Evolutionary conservation across 1,139 yeast species (phyloP).

Genomic region (Protomyces inundatus): DNA sequence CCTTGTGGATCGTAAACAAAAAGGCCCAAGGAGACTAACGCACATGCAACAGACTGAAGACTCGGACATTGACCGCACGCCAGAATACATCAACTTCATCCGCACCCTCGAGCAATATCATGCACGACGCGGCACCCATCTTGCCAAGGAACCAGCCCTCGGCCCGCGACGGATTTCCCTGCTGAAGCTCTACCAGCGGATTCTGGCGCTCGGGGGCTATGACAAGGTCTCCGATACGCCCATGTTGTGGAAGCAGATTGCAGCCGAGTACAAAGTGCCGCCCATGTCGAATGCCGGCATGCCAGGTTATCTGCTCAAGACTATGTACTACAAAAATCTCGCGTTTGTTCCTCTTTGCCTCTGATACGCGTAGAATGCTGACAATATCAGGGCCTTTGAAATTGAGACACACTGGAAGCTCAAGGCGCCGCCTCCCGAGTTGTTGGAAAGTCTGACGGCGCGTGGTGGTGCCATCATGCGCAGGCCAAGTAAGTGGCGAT

Average conservation of each 20-base stretch:
- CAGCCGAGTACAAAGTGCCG: constrained; percentile 27
- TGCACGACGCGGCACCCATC: constrained; percentile 25
- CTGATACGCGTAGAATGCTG: neutral
- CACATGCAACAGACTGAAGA: constrained; percentile 24
- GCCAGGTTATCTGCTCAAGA: constrained; percentile 29
- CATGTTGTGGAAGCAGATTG: constrained; percentile 28
- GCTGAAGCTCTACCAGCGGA: constrained; percentile 28
- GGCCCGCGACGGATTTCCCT: constrained; percentile 28
- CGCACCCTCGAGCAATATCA: constrained; percentile 27
- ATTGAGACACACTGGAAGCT: constrained; percentile 28
- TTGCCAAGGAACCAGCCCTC: constrained; percentile 28
- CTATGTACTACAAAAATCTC: constrained; percentile 29
- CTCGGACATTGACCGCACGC: constrained; percentile 28
- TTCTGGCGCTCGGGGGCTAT: constrained; percentile 29
- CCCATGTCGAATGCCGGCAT: constrained; percentile 30
- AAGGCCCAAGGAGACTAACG: neutral
- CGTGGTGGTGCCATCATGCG: constrained; percentile 31
- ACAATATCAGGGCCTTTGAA: constrained; percentile 27
- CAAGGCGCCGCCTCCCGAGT: constrained; percentile 30
- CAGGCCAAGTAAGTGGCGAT: constrained; percentile 24
- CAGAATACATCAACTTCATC: constrained; percentile 28
- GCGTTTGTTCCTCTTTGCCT: constrained; percentile 19
- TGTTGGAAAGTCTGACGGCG: constrained; percentile 29
- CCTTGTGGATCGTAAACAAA: neutral
- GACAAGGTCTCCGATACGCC: constrained; percentile 29